Conservation (phyloP, 1,139 yeast species). For the Tardiomyces depauwii region DNA sequence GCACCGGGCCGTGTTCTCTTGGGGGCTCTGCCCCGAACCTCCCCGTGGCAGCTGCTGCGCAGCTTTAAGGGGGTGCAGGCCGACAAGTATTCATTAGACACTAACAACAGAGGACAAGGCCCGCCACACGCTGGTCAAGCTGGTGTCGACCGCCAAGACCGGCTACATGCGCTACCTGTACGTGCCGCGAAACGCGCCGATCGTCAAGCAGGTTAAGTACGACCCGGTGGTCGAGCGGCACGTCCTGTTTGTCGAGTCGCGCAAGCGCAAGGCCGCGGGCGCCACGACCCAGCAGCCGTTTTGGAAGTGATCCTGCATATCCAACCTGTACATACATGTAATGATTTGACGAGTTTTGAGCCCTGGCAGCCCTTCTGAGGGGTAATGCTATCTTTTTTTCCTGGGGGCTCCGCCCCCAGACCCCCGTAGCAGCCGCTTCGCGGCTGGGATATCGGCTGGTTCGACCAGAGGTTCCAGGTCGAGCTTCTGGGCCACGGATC, state of each 20-base stretch:
- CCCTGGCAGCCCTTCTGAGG: conserved; percentile 1
- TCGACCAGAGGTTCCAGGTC: conserved; percentile 1
- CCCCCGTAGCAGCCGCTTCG: too few relatives aligned
- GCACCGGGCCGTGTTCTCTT: too few relatives aligned
- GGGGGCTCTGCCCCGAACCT: too few relatives aligned
- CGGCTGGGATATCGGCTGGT: not conserved
- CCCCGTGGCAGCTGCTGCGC: too few relatives aligned
- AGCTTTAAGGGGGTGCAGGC: too few relatives aligned
- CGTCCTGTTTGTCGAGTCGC: conserved; percentile 79
- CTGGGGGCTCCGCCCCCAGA: too few relatives aligned
- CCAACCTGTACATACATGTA: conserved; percentile 1
- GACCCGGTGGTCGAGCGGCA: conserved; percentile 77
- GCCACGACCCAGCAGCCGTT: not conserved
- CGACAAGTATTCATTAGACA: not conserved
- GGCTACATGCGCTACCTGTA: conserved; percentile 74
- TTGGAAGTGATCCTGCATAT: not conserved
- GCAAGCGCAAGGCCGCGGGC: conserved; percentile 58
- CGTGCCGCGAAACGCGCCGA: conserved; percentile 72
- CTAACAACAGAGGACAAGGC: conserved; percentile 32
- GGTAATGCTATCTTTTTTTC: too few relatives aligned
- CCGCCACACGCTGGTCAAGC: conserved; percentile 47
- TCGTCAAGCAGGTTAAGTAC: conserved; percentile 73
- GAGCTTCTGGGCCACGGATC: not conserved
- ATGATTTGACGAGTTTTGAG: not conserved
- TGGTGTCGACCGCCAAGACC: conserved; percentile 76